These are phyloP conservation scores for Nannochloropsis gaditana DNA, from an alignment of 108 stramenopile genomes.

Conservation along the genomic window DNA sequence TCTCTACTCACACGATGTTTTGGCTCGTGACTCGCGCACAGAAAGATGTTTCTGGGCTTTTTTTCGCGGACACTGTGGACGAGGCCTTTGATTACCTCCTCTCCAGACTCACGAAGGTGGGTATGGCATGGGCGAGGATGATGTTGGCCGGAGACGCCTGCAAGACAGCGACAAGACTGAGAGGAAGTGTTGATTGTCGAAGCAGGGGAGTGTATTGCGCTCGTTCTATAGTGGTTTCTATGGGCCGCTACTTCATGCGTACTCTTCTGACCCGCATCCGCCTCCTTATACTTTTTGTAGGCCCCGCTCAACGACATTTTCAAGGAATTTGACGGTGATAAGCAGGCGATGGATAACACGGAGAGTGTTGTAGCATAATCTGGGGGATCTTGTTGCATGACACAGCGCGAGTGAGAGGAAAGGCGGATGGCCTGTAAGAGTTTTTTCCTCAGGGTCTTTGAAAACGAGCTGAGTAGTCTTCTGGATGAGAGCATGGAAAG, in stretches of 20 bases:
- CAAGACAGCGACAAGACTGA: neutral
- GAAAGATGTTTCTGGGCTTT: neutral
- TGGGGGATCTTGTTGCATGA: no score
- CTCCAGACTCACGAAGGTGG: neutral
- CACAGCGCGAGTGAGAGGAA: neutral
- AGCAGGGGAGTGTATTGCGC: no score
- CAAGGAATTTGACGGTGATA: neutral
- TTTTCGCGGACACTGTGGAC: constrained; percentile 18
- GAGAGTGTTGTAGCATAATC: neutral
- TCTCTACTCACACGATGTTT: no score
- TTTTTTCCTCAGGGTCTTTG: neutral
- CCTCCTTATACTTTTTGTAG: neutral
- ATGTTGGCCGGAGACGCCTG: neutral
- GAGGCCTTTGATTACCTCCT: constrained; percentile 9
- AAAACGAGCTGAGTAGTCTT: no score
- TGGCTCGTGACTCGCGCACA: no score
- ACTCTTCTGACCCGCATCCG: neutral
- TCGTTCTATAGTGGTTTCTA: no score
- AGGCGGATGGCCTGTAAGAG: neutral
- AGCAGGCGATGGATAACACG: neutral
- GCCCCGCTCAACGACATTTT: neutral
- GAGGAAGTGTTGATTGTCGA: neutral
- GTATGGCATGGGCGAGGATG: neutral
- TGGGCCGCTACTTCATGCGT: no score
- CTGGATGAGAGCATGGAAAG: no score